A percentile compares a stretch with the other conserved stretches of the same genome.
Evolutionary conservation across 179 eudicot genomes (phyloP).

Genomic region (Vitellaria paradoxa): DNA sequence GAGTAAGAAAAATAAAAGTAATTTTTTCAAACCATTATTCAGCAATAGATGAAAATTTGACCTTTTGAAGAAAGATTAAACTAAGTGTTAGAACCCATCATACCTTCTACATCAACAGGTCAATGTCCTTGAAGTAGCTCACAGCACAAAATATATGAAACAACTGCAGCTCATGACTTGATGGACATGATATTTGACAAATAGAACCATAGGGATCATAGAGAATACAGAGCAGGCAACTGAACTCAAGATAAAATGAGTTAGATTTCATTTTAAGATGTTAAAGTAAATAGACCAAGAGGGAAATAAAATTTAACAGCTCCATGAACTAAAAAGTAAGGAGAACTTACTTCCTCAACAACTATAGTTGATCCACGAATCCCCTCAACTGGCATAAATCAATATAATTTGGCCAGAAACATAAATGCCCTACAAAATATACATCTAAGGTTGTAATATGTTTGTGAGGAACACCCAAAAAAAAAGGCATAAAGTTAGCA

Average conservation of each 20-base stretch:
- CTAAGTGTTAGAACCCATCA: neutral
- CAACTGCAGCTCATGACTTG: constrained; percentile 28
- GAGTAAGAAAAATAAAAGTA: neutral
- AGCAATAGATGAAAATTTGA: neutral
- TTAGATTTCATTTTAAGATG: neutral
- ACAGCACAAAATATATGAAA: constrained; percentile 26
- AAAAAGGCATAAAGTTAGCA: neutral
- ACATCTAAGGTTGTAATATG: constrained; percentile 1
- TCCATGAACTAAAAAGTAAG: too few species aligned
- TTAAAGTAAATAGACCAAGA: neutral
- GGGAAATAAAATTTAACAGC: neutral
- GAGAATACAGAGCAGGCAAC: constrained; percentile 22
- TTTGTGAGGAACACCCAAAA: neutral
- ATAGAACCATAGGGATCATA: constrained; percentile 9
- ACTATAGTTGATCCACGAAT: constrained; percentile 21
- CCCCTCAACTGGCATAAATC: constrained; percentile 27
- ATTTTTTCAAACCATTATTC: neutral
- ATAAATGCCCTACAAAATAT: constrained; percentile 8
- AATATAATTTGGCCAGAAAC: constrained; percentile 19
- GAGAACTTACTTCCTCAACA: constrained; percentile 28
- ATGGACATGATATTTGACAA: constrained; percentile 16
- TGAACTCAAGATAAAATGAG: constrained; percentile 17
- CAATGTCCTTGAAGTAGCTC: constrained; percentile 25
- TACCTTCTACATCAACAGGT: constrained; percentile 37
- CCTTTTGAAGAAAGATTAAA: neutral